Evolutionary conservation across 225 moss, liverwort and hornwort genomes (phyloP), one percentile per base, ranked within the genome.

Genomic region (Sphagnum contortum): DNA sequence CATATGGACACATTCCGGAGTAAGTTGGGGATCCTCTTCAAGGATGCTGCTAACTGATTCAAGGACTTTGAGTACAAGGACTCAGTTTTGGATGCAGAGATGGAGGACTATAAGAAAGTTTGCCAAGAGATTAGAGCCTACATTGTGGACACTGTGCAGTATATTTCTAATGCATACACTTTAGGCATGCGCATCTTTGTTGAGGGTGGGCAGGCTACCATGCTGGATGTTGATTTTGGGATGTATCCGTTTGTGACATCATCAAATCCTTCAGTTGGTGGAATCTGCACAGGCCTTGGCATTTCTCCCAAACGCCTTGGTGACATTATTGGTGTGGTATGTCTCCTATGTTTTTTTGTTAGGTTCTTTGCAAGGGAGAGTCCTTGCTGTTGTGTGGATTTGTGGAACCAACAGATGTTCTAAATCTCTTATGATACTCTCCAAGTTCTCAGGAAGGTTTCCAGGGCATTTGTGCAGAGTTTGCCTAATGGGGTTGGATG

Each of bases 191-290:
- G 92, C 12, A 98, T 98, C 62, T 68, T 98, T 54, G 89, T 98
- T 53, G 98, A 98, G 74, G 98, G 98, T 48, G 83, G 98, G 10
- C 98, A 98, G 67, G 98, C 98, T n/a, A 93, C 89, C 0, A 98
- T 98, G 98, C 70, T 98, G 55, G 98, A 98, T 66, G 79, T 98
- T 45, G 98, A 98, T 70, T 98, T 98, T 70, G 98, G 98, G 68
- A 98, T 93, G 8, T 98, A 98, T 71, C 98, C 98, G 3, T 98
- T 93, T 9, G 98, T 98, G n/a, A 98, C 96, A 9, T 98, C 98
- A 1, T 98, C 98, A 44, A 98, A 91, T 63, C 90, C 98, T 4
- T 89, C 98, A 47, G 93, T 91, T 9, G 98, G 93, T 49, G 98
- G 98, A 57, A 93, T 98, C 47, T 98, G 98, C 77, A 91, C 98